Conservation (phyloP, 345 rosid species). For the Citropsis articulata region DNA sequence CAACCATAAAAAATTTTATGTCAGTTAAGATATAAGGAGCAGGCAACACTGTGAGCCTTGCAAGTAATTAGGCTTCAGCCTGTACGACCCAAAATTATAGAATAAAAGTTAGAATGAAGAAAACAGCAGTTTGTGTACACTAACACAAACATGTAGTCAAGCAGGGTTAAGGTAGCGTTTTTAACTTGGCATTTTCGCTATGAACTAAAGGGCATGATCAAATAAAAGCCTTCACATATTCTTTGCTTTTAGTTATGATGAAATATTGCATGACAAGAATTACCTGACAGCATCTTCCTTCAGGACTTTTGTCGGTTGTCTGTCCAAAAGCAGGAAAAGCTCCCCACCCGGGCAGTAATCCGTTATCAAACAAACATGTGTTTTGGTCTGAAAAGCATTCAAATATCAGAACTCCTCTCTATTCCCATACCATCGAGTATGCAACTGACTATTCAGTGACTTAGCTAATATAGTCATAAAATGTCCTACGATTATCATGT, state of each 20-base stretch:
- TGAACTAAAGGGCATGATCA: background rate
- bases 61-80: background rate
- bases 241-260: background rate
- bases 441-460: background rate
- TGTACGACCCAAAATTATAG: background rate
- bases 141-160: background rate
- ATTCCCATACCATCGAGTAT: background rate
- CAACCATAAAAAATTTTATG: constrained; percentile 6
- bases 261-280: background rate
- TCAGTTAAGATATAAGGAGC: constrained; percentile 2
- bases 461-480: background rate
- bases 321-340: constrained; percentile 82
- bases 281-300: constrained; percentile 95
- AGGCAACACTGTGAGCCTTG: background rate
- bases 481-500: background rate
- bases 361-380: constrained; percentile 90
- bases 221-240: background rate
- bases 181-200: background rate
- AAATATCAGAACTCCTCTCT: constrained; percentile 16
- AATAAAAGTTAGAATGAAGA: no score
- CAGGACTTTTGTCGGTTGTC: constrained; percentile 79
- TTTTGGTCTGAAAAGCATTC: constrained; percentile 71
- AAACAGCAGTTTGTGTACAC: no score
- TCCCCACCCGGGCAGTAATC: constrained; percentile 97
- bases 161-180: background rate